A percentile compares a stretch with the other conserved stretches of the same genome.
These are phyloP conservation scores for Apiotrichum laibachii DNA, from an alignment of 1,284 basidiomycete species.

Conservation along the genomic window DNA sequence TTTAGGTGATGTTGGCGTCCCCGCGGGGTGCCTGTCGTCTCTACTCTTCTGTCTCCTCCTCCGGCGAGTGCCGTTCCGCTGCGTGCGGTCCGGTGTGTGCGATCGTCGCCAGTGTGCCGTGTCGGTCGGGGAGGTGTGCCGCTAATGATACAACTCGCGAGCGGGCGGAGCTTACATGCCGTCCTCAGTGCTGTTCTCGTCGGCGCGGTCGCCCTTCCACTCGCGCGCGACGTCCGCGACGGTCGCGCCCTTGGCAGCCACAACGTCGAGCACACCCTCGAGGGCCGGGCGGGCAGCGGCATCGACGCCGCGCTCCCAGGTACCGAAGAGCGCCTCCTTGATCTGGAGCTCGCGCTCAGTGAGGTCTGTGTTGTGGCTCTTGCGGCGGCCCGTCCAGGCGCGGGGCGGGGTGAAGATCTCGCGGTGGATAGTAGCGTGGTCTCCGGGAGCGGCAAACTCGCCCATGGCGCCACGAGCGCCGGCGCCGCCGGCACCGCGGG, in stretches of 20 bases:
- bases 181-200: constrained; percentile 18
- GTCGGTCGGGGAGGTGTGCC: not conserved
- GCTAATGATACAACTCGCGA: not conserved
- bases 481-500: constrained; percentile 11
- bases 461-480: constrained; percentile 12
- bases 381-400: constrained; percentile 6
- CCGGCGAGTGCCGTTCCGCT: not conserved
- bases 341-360: constrained; percentile 39
- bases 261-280: constrained; percentile 41
- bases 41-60: not conserved
- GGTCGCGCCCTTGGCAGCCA: constrained; percentile 30
- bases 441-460: constrained; percentile 4
- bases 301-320: constrained; percentile 35
- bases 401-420: constrained; percentile 13
- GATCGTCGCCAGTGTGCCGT: not conserved
- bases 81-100: not conserved
- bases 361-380: constrained; percentile 10
- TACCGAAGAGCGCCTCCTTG: constrained; percentile 45
- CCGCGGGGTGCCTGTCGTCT: not conserved
- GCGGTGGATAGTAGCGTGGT: constrained; percentile 5
- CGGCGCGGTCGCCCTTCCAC: constrained; percentile 30
- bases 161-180: constrained; percentile 8
- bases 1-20: not conserved
- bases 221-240: constrained; percentile 28
- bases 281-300: constrained; percentile 29